These are phyloP conservation scores for Musa itinerans DNA, from an alignment of 176 grass and related monocot species.

Conservation along the genomic window DNA sequence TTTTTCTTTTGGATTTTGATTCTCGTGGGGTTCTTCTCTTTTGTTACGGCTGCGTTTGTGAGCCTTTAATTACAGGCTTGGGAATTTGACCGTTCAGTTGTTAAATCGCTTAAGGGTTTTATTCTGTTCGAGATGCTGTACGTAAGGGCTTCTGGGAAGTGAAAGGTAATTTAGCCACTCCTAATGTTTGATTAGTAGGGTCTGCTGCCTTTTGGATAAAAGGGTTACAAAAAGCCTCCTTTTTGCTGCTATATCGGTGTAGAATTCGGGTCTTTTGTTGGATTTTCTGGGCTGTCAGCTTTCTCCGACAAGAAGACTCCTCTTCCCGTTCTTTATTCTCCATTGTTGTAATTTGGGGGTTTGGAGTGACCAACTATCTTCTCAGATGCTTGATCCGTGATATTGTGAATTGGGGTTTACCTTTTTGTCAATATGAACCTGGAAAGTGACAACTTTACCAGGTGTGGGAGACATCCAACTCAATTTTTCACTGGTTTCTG, in stretches of 20 bases:
- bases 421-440: constrained; percentile 15
- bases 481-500: constrained; percentile 70
- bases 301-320: background rate
- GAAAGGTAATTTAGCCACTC: background rate
- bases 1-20: background rate
- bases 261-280: background rate
- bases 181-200: background rate
- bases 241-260: no score
- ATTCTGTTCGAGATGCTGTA: background rate
- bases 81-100: background rate
- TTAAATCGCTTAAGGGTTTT: background rate
- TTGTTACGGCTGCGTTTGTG: background rate
- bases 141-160: background rate
- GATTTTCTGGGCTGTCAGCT: background rate
- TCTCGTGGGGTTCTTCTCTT: background rate
- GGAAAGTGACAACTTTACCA: constrained; percentile 32
- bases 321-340: background rate
- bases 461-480: constrained; percentile 61
- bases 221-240: background rate
- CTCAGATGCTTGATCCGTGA: background rate
- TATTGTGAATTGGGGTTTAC: background rate
- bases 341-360: background rate
- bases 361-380: background rate
- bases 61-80: background rate
- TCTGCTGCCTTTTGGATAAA: background rate